Percentiles rank a stretch among this genome's conserved stretches.
Conservation (phyloP, 805 yeast genomes). For the Yarrowia divulgata region DNA sequence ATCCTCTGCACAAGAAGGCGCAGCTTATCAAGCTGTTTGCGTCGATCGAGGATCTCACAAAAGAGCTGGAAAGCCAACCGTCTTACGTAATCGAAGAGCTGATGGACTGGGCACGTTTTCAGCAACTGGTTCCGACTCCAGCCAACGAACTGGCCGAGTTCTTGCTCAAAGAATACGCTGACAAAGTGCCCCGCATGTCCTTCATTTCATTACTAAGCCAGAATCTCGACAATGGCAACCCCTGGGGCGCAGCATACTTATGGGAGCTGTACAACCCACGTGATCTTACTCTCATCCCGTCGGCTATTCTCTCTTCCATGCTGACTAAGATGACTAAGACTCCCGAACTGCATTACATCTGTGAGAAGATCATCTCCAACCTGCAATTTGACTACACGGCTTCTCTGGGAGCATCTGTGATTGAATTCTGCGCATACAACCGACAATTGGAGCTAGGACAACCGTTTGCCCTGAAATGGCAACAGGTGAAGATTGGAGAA, state of each 20-base stretch:
- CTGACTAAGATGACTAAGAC: background rate
- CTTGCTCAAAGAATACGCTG: background rate
- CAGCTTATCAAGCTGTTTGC: background rate
- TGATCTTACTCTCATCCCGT: background rate
- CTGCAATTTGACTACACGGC: constrained; percentile 12
- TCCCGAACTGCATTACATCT: constrained; percentile 23
- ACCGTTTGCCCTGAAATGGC: background rate
- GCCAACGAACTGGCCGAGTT: constrained; percentile 7
- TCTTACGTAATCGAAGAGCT: background rate
- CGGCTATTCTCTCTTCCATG: background rate
- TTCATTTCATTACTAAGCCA: background rate
- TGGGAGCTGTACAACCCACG: background rate
- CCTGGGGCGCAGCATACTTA: constrained; percentile 26
- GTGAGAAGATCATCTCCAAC: background rate
- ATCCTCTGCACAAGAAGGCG: constrained; percentile 12
- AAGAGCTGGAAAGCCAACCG: background rate
- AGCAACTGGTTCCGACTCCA: background rate
- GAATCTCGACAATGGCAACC: constrained; percentile 21
- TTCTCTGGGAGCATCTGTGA: constrained; percentile 11
- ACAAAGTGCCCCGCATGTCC: background rate
- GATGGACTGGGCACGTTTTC: constrained; percentile 20
- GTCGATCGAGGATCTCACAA: constrained; percentile 2
- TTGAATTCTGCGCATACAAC: constrained; percentile 6
- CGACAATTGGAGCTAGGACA: background rate
- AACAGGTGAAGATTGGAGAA: background rate